Percentiles rank a stretch among this genome's conserved stretches.
phyloP scores from a whole-genome alignment of 257 asterid species.

The Cruciata laevipes region DNA sequence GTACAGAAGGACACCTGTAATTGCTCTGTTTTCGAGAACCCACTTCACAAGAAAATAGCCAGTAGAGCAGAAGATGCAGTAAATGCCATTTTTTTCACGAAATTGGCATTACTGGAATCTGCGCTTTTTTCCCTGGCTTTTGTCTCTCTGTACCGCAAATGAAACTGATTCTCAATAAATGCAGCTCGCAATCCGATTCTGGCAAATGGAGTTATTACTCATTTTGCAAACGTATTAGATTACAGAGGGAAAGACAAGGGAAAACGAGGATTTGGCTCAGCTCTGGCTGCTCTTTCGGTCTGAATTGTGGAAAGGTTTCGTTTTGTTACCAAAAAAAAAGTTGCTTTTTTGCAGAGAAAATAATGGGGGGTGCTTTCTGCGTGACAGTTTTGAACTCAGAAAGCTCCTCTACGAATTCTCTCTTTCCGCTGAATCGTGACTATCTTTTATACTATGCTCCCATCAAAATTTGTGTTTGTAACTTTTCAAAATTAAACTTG shows the following conservation, averaged over 20 bases:
- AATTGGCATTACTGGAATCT: not conserved
- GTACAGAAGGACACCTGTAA: conserved; percentile 13
- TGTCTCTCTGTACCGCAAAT: too few relatives aligned
- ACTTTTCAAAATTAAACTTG: too few relatives aligned
- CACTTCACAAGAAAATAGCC: conserved; percentile 3
- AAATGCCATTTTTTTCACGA: conserved; percentile 12
- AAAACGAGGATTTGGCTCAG: not conserved
- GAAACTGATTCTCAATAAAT: not conserved
- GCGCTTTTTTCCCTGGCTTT: too few relatives aligned
- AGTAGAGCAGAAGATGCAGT: conserved; percentile 4
- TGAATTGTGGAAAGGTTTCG: not conserved
- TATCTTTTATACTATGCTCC: not conserved
- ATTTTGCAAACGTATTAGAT: not conserved
- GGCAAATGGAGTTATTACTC: not conserved
- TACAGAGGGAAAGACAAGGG: not conserved
- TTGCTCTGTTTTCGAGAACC: conserved; percentile 15
- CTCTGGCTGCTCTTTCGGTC: not conserved
- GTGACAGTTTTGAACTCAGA: not conserved
- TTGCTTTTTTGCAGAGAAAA: conserved; percentile 2
- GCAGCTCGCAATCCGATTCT: not conserved
- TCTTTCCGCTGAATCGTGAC: not conserved
- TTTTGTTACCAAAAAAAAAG: not conserved
- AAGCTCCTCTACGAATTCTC: not conserved
- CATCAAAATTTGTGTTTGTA: too few relatives aligned
- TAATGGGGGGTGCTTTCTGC: conserved; percentile 5